phyloP scores from a whole-genome alignment of 2,329 filamentous ascomycete species.

The Pseudogymnoascus sp. region DNA sequence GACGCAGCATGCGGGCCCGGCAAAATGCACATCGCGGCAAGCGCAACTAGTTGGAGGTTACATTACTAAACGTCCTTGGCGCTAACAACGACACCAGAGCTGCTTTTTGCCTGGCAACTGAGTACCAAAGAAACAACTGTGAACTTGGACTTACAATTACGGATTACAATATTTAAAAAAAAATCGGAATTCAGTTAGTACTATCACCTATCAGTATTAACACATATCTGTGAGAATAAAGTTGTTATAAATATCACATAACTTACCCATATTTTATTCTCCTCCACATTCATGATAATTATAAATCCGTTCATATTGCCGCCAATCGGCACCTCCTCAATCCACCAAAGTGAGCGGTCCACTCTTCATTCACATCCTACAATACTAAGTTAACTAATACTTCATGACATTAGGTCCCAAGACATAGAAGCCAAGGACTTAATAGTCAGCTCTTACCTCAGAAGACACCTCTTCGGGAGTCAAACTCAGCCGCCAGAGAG shows the following conservation, averaged over 20 bases:
- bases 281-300: not conserved
- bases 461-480: constrained; percentile 1
- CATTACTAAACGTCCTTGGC: constrained; percentile 7
- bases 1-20: not conserved
- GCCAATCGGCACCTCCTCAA: not conserved
- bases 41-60: not conserved
- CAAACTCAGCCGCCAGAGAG: not conserved
- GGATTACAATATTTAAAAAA: not conserved
- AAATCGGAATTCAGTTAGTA: not conserved
- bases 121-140: not conserved
- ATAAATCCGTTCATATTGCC: constrained; percentile 3
- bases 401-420: not conserved
- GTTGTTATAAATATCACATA: not conserved
- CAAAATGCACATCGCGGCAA: not conserved
- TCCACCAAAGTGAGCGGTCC: not conserved
- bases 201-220: not conserved
- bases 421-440: not conserved
- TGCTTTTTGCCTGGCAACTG: not conserved
- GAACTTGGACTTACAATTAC: not conserved
- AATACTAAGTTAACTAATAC: not conserved
- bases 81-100: not conserved
- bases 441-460: not conserved
- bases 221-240: not conserved
- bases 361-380: not conserved
- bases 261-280: not conserved